Base-by-base conservation (phyloP, 768 basidiomycete species). In the Lentinus tigrinus region DNA sequence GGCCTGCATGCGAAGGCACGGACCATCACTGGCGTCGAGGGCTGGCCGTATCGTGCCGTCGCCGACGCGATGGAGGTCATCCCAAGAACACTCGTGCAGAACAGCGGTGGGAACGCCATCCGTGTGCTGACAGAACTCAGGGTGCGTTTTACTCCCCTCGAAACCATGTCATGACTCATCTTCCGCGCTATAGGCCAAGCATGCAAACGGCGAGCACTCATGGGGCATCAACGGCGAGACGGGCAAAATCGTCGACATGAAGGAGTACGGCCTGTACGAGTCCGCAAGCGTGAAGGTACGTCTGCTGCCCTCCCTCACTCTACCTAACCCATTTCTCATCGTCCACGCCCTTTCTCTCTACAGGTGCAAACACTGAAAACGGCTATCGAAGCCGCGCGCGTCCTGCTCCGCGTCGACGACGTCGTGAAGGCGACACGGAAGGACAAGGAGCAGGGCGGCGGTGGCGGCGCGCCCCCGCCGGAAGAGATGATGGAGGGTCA, bases 41-140 rank as follows among this genome's bases (percentile, higher is more conserved):
- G 88, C 0, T 94, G 91, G 80, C 94, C 95, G 9, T 95, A 88
- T 76, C 77, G 89, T 44, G 94, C 95, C 24, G 93, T 98, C 11
- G 91, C 91, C 0, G 96, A 98, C 65, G 95, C 97, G 31, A 88
- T 98, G 83, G 96, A 98, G 73, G 93, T 98, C 55, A 96, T 98
- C 64, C 97, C 97, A 3, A 77, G 96, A 57, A 98, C 95, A 31
- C 77, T 99, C 63, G 87, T 95, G 17, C 95, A 98, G 73, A 99
- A 99, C 74, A 85, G 85, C 27, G 95, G 97, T 6, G 97, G 95
- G 0, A 98, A 98, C 73, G 93, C 87, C 5, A 98, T 98, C 64
- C 79, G 97, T 50, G 88, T 91, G 11, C 73, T 98, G 72, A 98
- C 97, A 0, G 94, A 95, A 73, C 79, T 99, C 52, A 83, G 97